Evolutionary conservation across 306 rosid species (phyloP).

Genomic region (Glycine latifolia): DNA sequence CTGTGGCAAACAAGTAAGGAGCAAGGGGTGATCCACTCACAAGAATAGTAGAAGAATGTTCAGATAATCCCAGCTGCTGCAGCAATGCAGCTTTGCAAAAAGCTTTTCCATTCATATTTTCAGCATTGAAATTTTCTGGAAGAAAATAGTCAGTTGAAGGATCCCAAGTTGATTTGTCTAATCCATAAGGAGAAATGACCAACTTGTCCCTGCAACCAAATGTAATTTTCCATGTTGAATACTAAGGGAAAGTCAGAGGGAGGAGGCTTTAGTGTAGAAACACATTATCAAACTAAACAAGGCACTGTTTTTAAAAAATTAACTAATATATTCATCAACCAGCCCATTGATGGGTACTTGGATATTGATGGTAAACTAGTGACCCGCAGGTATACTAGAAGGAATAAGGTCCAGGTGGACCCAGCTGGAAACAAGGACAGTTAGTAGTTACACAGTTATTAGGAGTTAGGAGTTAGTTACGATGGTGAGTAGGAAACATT

Average conservation of each 20-base stretch:
- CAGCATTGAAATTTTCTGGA: conserved; percentile 70
- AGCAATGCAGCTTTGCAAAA: conserved; percentile 75
- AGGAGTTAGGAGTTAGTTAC: too few relatives aligned
- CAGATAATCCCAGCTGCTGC: conserved; percentile 63
- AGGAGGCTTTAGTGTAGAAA: too few relatives aligned
- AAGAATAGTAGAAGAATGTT: conserved; percentile 59
- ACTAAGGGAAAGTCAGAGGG: too few relatives aligned
- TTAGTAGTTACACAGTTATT: too few relatives aligned
- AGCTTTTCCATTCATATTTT: conserved; percentile 75
- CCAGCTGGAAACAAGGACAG: too few relatives aligned
- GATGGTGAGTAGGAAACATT: too few relatives aligned
- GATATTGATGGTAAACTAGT: too few relatives aligned
- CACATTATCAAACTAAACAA: too few relatives aligned
- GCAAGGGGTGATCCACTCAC: conserved; percentile 55
- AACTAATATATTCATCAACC: conserved; percentile 13
- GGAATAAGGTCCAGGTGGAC: too few relatives aligned
- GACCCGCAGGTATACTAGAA: too few relatives aligned
- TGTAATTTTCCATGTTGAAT: conserved; percentile 26
- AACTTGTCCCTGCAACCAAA: conserved; percentile 74
- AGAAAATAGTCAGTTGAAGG: conserved; percentile 77
- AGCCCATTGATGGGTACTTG: too few relatives aligned
- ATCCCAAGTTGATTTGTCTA: conserved; percentile 78
- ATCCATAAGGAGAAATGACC: conserved; percentile 72
- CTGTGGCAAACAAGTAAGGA: conserved; percentile 27
- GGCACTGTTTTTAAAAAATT: too few relatives aligned